Conservation (phyloP, 306 rosid species). For the Lupinus albus region DNA sequence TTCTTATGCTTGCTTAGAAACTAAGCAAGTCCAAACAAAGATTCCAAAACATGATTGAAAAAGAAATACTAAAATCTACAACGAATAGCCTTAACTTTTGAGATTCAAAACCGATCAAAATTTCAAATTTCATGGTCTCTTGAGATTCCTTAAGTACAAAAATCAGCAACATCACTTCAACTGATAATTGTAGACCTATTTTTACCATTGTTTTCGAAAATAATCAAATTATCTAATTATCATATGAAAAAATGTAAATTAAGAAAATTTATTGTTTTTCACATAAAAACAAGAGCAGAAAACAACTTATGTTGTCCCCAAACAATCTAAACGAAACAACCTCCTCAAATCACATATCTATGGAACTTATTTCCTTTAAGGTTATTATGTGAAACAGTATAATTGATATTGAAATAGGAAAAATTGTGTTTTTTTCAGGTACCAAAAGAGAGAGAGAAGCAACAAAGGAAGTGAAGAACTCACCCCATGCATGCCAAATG, state of each 20-base stretch:
- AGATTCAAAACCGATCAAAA: slow-evolving; percentile 23
- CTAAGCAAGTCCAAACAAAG: slow-evolving; percentile 67
- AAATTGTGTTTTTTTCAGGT: neutral
- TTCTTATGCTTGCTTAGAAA: slow-evolving; percentile 61
- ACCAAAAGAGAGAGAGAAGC: slow-evolving; percentile 6
- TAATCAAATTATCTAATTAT: too few relatives aligned
- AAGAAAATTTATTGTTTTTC: too few relatives aligned
- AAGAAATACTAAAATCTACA: slow-evolving; percentile 30
- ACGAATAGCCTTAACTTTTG: slow-evolving; percentile 39
- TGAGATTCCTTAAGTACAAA: slow-evolving; percentile 39
- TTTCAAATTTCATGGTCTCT: slow-evolving; percentile 22
- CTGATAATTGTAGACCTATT: neutral
- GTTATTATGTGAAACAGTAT: slow-evolving; percentile 25
- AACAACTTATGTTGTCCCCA: too few relatives aligned
- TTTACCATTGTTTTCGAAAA: slow-evolving; percentile 1
- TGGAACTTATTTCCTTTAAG: slow-evolving; percentile 2
- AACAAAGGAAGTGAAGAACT: slow-evolving; percentile 45
- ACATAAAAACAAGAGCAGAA: too few relatives aligned
- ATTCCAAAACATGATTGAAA: slow-evolving; percentile 41
- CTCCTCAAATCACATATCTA: neutral
- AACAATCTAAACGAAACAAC: too few relatives aligned
- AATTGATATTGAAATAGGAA: slow-evolving; percentile 27
- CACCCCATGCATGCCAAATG: slow-evolving; percentile 64
- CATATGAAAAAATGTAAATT: too few relatives aligned
- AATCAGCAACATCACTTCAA: slow-evolving; percentile 32